These are phyloP conservation scores for Phytopythium oedochilum DNA, from an alignment of 352 stramenopile genomes.

Conservation along the genomic window DNA sequence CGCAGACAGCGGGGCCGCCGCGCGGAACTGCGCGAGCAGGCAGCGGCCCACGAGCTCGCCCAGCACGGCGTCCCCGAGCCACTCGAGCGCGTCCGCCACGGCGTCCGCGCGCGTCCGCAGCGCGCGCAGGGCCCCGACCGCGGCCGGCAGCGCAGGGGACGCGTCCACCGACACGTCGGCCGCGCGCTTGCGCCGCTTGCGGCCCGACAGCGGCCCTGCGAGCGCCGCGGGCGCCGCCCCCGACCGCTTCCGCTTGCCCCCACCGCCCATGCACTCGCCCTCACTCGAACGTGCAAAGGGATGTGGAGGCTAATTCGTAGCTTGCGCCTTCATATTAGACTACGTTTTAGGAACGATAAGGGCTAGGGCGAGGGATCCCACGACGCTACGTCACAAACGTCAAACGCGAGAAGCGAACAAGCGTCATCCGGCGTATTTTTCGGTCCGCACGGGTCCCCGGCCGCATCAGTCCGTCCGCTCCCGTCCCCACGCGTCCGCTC, in stretches of 20 bases:
- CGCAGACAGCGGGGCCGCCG: slow-evolving; percentile 38
- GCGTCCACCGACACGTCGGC: background rate
- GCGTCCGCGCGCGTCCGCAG: slow-evolving; percentile 8
- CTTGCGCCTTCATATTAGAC: too few species aligned
- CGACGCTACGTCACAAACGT: too few species aligned
- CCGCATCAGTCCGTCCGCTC: too few species aligned
- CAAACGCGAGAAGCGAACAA: too few species aligned
- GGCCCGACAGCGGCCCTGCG: background rate
- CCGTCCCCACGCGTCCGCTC: background rate
- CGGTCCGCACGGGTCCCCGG: too few species aligned
- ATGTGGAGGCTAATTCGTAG: too few species aligned
- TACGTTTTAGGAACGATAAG: too few species aligned
- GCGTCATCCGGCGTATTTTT: too few species aligned
- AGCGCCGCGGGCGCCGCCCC: background rate
- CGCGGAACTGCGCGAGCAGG: slow-evolving; percentile 60
- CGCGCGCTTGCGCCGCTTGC: background rate
- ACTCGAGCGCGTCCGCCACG: slow-evolving; percentile 65
- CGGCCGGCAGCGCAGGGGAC: background rate
- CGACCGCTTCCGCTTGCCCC: background rate
- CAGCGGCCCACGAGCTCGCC: slow-evolving; percentile 65
- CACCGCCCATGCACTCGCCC: background rate
- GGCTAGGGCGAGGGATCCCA: too few species aligned
- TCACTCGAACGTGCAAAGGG: too few species aligned
- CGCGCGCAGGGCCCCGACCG: background rate
- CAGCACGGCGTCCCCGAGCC: slow-evolving; percentile 70